Evolutionary conservation across 2,329 filamentous ascomycete species (phyloP).

Genomic region (Fusarium napiforme): DNA sequence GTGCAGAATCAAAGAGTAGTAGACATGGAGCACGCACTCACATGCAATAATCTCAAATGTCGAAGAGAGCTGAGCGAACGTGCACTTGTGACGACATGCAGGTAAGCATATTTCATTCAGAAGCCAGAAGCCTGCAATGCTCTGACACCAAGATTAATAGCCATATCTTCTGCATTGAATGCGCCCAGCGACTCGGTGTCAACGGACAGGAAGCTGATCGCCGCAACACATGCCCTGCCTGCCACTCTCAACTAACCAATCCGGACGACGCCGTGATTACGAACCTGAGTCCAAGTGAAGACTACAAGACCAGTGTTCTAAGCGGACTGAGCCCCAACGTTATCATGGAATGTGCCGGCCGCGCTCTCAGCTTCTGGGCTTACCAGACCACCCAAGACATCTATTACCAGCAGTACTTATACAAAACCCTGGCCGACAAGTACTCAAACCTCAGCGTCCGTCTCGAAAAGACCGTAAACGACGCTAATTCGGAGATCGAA

Average conservation of each 20-base stretch:
- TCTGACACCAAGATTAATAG: conserved; percentile 54
- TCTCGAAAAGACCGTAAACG: conserved; percentile 77
- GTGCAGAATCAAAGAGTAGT: too few relatives aligned
- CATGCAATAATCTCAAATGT: conserved; percentile 85
- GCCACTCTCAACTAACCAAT: conserved; percentile 72
- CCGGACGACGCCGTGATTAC: conserved; percentile 80
- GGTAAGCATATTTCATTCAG: conserved; percentile 57
- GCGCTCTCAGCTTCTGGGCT: conserved; percentile 84
- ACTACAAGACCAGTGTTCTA: conserved; percentile 88
- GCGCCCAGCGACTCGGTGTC: conserved; percentile 74
- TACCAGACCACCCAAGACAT: conserved; percentile 89
- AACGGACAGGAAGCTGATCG: conserved; percentile 50
- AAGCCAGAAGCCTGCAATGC: background rate
- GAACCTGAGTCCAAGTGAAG: conserved; percentile 81
- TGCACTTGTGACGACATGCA: conserved; percentile 90
- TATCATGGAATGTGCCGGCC: conserved; percentile 87
- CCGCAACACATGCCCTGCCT: conserved; percentile 77
- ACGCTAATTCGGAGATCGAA: conserved; percentile 79
- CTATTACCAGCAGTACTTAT: conserved; percentile 79
- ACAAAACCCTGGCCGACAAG: conserved; percentile 77
- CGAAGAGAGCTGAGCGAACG: conserved; percentile 73
- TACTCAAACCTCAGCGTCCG: conserved; percentile 72
- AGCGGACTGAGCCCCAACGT: conserved; percentile 83
- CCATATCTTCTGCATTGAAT: conserved; percentile 86
- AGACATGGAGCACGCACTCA: conserved; percentile 77